Evolutionary conservation across 495 filamentous ascomycete species (phyloP).

Genomic region (Eremomyces bilateralis): DNA sequence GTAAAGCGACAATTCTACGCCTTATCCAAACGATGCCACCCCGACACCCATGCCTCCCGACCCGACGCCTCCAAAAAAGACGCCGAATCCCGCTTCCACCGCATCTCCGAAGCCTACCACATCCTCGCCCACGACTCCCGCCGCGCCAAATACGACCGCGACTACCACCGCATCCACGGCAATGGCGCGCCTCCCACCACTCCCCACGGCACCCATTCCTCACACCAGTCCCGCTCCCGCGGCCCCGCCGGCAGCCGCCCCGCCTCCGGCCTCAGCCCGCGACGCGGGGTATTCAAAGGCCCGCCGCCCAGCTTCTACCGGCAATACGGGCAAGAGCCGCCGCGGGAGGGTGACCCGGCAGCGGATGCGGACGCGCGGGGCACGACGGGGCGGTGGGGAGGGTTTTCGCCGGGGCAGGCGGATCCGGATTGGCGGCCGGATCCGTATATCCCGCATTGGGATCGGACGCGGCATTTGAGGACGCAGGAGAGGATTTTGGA

Average conservation of each 20-base stretch:
- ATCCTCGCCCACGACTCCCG: conserved; percentile 47
- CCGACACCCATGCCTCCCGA: conserved; percentile 68
- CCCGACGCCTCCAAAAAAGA: conserved; percentile 39
- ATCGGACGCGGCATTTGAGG: conserved; percentile 44
- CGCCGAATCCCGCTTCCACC: conserved; percentile 64
- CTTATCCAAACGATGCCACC: conserved; percentile 84
- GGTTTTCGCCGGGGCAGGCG: conserved; percentile 23
- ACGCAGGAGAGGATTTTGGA: no score
- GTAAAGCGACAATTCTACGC: conserved; percentile 75
- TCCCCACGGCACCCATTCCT: conserved; percentile 15
- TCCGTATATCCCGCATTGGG: conserved; percentile 39
- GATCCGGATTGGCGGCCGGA: conserved; percentile 12
- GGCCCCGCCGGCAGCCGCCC: conserved; percentile 14
- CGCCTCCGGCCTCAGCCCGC: conserved; percentile 49
- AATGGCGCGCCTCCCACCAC: conserved; percentile 11
- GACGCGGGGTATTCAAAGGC: conserved; percentile 52
- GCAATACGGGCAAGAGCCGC: conserved; percentile 48
- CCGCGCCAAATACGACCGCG: conserved; percentile 59
- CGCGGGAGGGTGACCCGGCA: conserved; percentile 25
- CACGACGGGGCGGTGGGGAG: conserved; percentile 8
- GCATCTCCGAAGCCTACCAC: conserved; percentile 71
- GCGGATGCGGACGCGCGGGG: conserved; percentile 4
- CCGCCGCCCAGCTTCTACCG: conserved; percentile 80
- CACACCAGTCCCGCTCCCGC: conserved; percentile 5
- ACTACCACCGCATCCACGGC: conserved; percentile 20